A percentile compares a stretch with the other conserved stretches of the same genome.
These are phyloP conservation scores for Austroboletus niveus DNA, from an alignment of 1,284 basidiomycete genomes.

Conservation along the genomic window DNA sequence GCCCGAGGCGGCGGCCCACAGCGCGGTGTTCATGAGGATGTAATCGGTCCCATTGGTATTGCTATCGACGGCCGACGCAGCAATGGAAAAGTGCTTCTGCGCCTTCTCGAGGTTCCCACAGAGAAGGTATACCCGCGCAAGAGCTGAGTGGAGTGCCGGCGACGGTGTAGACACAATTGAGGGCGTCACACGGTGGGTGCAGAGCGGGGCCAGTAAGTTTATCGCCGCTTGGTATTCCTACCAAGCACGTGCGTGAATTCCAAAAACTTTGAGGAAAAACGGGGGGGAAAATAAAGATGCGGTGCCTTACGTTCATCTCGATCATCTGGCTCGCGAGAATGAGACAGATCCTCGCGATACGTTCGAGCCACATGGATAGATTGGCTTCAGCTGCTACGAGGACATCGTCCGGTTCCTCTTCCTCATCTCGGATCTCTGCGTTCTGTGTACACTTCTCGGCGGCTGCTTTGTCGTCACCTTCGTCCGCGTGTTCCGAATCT, in stretches of 20 bases:
- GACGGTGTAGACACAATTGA: constrained; percentile 29
- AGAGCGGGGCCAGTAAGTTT: constrained; percentile 61
- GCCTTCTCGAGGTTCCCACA: constrained; percentile 62
- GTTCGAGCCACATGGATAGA: constrained; percentile 76
- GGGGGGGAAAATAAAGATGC: not conserved
- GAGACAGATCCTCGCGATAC: constrained; percentile 63
- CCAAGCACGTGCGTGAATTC: too few relatives aligned
- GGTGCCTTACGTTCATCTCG: constrained; percentile 61
- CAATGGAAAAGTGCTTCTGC: constrained; percentile 52
- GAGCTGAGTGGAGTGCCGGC: constrained; percentile 58
- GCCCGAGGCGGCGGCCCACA: constrained; percentile 64
- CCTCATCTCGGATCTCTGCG: not conserved
- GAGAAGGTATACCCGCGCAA: constrained; percentile 74
- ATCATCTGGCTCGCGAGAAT: constrained; percentile 73
- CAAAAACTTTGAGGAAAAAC: not conserved
- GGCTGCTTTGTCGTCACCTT: not conserved
- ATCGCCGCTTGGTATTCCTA: constrained; percentile 71
- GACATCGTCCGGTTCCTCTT: constrained; percentile 12
- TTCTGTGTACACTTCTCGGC: not conserved
- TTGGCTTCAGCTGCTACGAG: constrained; percentile 37
- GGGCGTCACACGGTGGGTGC: constrained; percentile 35
- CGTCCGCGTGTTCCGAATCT: not conserved
- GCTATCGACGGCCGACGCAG: constrained; percentile 23
- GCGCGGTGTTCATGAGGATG: constrained; percentile 59
- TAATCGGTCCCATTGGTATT: constrained; percentile 5